A percentile compares a stretch with the other conserved stretches of the same genome.
These are phyloP conservation scores for Clarireedia homoeocarpa DNA, from an alignment of 2,329 filamentous ascomycete genomes.

Conservation along the genomic window DNA sequence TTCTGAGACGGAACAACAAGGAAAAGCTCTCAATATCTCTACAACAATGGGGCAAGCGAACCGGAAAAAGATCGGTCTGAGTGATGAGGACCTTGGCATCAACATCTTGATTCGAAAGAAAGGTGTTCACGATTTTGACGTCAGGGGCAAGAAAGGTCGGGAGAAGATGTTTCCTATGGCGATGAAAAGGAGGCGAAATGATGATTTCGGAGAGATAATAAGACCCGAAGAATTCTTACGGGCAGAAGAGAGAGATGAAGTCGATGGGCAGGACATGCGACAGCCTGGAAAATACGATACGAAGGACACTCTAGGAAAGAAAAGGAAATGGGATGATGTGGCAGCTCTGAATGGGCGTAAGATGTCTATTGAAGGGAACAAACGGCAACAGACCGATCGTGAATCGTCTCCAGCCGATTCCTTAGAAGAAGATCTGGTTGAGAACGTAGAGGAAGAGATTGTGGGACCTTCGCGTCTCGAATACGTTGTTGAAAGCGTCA, in stretches of 20 bases:
- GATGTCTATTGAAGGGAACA: conserved; percentile 42
- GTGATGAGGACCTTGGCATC: conserved; percentile 84
- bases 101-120: conserved; percentile 85
- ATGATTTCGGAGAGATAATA: conserved; percentile 93
- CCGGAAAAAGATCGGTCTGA: conserved; percentile 77
- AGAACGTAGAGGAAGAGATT: conserved; percentile 44
- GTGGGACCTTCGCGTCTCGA: conserved; percentile 69
- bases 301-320: conserved; percentile 71
- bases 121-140: conserved; percentile 87
- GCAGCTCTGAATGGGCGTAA: conserved; percentile 35
- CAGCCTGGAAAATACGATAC: conserved; percentile 40
- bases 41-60: conserved; percentile 76
- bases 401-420: conserved; percentile 34
- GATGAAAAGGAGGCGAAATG: conserved; percentile 67
- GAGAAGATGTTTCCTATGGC: conserved; percentile 90
- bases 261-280: conserved; percentile 56
- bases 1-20: conserved; percentile 83
- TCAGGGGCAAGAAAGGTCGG: conserved; percentile 81
- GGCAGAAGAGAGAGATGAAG: conserved; percentile 80
- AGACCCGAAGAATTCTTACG: conserved; percentile 88
- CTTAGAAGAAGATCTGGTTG: conserved; percentile 47
- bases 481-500: conserved; percentile 54
- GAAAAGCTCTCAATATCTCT: conserved; percentile 82
- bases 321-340: conserved; percentile 85
- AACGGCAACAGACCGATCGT: conserved; percentile 45